Percentiles rank a stretch among this genome's conserved stretches.
Conservation (phyloP, 2,329 filamentous ascomycete species). For the Dactylonectria estremocensis region DNA sequence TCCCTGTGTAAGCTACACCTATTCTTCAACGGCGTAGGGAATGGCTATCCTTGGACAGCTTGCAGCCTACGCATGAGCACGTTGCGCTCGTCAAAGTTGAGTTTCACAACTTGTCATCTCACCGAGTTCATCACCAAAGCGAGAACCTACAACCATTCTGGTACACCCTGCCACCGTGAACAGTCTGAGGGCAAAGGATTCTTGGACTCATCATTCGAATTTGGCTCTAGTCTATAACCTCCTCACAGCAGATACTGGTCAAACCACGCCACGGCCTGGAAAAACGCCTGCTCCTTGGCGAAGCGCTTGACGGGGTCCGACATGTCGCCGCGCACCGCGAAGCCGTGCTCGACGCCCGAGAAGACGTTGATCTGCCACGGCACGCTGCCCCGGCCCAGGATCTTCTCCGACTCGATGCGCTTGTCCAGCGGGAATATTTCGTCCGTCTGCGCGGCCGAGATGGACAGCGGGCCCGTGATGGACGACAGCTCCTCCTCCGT, state of each 20-base stretch:
- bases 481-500: slow-evolving; percentile 71
- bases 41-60: too few species aligned
- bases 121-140: too few species aligned
- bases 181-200: too few species aligned
- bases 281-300: slow-evolving; percentile 84
- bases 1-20: slow-evolving; percentile 17
- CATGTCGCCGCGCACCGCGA: slow-evolving; percentile 77
- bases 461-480: slow-evolving; percentile 70
- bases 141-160: not conserved
- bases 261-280: slow-evolving; percentile 84
- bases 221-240: too few species aligned
- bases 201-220: too few species aligned
- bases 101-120: too few species aligned
- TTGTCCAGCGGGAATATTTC: slow-evolving; percentile 69
- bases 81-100: too few species aligned
- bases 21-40: slow-evolving; percentile 1
- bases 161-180: not conserved
- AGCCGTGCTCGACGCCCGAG: slow-evolving; percentile 79
- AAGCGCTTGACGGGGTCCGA: slow-evolving; percentile 69
- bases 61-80: too few species aligned
- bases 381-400: slow-evolving; percentile 66
- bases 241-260: slow-evolving; percentile 61
- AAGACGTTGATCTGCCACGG: slow-evolving; percentile 81
- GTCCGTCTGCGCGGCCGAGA: slow-evolving; percentile 77
- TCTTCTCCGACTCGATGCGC: slow-evolving; percentile 71